These are phyloP conservation scores for Trichoderma atrobrunneum DNA, from an alignment of 2,329 filamentous ascomycete genomes.

Conservation along the genomic window DNA sequence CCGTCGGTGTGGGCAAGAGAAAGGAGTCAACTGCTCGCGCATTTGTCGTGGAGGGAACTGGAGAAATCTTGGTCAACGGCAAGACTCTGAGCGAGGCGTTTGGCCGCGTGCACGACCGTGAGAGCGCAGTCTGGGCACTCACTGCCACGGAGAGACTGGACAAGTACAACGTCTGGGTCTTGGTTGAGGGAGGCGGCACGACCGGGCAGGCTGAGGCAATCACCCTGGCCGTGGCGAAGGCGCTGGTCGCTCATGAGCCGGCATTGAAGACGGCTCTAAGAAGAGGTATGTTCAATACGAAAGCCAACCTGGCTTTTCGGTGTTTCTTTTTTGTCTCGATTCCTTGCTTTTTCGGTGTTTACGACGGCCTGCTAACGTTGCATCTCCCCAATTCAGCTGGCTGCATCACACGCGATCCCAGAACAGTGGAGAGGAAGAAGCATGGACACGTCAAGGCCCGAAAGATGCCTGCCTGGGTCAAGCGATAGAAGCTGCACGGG, in stretches of 20 bases:
- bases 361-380: slow-evolving; percentile 40
- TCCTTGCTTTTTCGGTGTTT: slow-evolving; percentile 4
- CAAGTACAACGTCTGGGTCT: slow-evolving; percentile 95
- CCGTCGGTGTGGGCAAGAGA: slow-evolving; percentile 76
- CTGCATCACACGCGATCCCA: slow-evolving; percentile 84
- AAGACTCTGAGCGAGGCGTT: slow-evolving; percentile 81
- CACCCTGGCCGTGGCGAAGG: slow-evolving; percentile 84
- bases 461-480: slow-evolving; percentile 98
- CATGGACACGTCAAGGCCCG: slow-evolving; percentile 91
- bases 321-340: background rate
- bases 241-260: slow-evolving; percentile 86
- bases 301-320: background rate
- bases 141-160: slow-evolving; percentile 78
- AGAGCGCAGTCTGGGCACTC: slow-evolving; percentile 90
- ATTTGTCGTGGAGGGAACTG: slow-evolving; percentile 87
- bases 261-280: slow-evolving; percentile 82
- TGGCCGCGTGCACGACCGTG: slow-evolving; percentile 84
- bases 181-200: slow-evolving; percentile 80
- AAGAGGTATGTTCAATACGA: slow-evolving; percentile 66
- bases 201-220: slow-evolving; percentile 96
- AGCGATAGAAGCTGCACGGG: slow-evolving; percentile 50
- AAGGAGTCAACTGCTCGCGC: slow-evolving; percentile 85
- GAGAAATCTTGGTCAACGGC: slow-evolving; percentile 86
- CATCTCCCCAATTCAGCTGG: slow-evolving; percentile 62
- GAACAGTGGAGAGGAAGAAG: slow-evolving; percentile 97